These are phyloP conservation scores for Podila epicladia DNA, from an alignment of 192 early-diverging fungal genomes.

Conservation along the genomic window DNA sequence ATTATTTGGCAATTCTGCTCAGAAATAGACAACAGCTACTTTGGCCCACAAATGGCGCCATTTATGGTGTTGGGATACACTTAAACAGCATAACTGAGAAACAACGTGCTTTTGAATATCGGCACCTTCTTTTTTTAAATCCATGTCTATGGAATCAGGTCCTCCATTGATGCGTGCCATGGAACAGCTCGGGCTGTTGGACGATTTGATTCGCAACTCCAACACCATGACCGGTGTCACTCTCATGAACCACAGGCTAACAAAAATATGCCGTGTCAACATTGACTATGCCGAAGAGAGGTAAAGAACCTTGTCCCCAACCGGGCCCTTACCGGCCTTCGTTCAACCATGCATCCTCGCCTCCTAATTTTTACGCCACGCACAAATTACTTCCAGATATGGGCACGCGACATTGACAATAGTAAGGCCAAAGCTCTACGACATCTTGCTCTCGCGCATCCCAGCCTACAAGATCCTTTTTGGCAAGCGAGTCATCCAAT, in stretches of 20 bases:
- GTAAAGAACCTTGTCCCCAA: neutral
- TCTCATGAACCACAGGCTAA: neutral
- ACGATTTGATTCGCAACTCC: slow-evolving; percentile 13
- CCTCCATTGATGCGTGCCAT: slow-evolving; percentile 8
- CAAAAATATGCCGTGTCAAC: neutral
- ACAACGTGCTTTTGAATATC: no score
- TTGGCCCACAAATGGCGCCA: neutral
- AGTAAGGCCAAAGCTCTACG: slow-evolving; percentile 1
- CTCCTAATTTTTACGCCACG: neutral
- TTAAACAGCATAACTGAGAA: no score
- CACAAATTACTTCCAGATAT: slow-evolving; percentile 1
- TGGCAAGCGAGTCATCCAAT: neutral
- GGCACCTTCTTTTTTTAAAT: neutral
- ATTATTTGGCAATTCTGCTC: neutral
- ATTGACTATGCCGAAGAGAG: slow-evolving; percentile 4
- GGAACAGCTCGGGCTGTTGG: slow-evolving; percentile 18
- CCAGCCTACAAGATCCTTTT: slow-evolving; percentile 14
- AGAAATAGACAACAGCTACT: neutral
- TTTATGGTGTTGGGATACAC: no score
- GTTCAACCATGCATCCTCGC: neutral
- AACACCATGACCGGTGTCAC: slow-evolving; percentile 5
- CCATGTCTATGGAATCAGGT: neutral
- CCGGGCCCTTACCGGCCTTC: no score
- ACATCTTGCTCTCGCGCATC: slow-evolving; percentile 9
- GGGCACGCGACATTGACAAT: slow-evolving; percentile 6